phyloP scores from a whole-genome alignment of 805 yeast genomes.

The Lipomyces lipofer region DNA sequence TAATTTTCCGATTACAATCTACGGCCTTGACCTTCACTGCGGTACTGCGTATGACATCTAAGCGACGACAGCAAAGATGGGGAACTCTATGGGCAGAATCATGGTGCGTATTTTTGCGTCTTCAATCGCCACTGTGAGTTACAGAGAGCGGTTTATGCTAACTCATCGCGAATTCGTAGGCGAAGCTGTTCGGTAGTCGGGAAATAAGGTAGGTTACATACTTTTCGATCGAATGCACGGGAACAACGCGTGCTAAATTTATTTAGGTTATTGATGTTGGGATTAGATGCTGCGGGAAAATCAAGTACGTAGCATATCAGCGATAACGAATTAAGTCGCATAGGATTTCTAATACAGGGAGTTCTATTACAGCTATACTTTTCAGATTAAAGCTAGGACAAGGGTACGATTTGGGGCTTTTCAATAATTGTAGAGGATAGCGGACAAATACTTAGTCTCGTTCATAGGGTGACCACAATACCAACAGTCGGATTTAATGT shows the following conservation, averaged over 20 bases:
- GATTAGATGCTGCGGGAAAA: slow-evolving; percentile 87
- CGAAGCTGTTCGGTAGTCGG: slow-evolving; percentile 18
- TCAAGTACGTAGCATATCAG: slow-evolving; percentile 36
- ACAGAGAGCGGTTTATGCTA: no score
- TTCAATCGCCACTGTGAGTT: no score
- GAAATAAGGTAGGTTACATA: slow-evolving; percentile 18
- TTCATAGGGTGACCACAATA: slow-evolving; percentile 62
- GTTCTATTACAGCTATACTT: slow-evolving; percentile 53
- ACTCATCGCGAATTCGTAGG: slow-evolving; percentile 13
- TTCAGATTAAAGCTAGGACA: slow-evolving; percentile 55
- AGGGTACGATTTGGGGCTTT: slow-evolving; percentile 12
- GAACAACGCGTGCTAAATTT: slow-evolving; percentile 11
- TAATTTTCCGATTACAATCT: no score
- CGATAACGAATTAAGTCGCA: background rate
- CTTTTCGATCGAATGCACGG: slow-evolving; percentile 13
- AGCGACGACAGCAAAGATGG: no score
- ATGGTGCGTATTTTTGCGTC: slow-evolving; percentile 15
- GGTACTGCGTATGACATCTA: no score
- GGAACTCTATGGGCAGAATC: slow-evolving; percentile 22
- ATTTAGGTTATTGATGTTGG: slow-evolving; percentile 73
- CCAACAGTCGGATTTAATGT: slow-evolving; percentile 75
- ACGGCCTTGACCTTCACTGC: no score
- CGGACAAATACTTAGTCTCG: background rate
- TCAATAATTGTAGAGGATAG: no score
- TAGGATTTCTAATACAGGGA: background rate